phyloP scores from a whole-genome alignment of 176 grass and related monocot genomes.

The Eragrostis curvula region DNA sequence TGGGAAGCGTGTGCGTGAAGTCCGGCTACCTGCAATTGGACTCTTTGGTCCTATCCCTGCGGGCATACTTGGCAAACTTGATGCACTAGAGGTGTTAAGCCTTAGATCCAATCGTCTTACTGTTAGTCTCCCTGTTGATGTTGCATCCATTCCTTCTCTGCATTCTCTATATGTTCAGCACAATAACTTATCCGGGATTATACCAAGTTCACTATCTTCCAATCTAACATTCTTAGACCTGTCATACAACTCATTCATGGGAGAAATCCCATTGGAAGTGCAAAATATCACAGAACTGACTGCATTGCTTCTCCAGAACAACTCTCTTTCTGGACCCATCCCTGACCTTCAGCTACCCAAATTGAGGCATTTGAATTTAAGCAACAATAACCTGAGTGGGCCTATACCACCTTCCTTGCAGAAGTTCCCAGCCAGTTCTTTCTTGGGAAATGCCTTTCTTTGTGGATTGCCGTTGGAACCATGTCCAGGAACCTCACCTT shows the following conservation, averaged over 20 bases:
- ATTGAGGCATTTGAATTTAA: slow-evolving; percentile 77
- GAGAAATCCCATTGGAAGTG: slow-evolving; percentile 68
- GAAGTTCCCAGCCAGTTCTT: slow-evolving; percentile 71
- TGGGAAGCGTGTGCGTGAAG: slow-evolving; percentile 52
- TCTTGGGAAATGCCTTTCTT: slow-evolving; percentile 82
- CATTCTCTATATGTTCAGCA: slow-evolving; percentile 86
- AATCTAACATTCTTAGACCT: slow-evolving; percentile 81
- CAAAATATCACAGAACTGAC: slow-evolving; percentile 81
- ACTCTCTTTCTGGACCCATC: slow-evolving; percentile 84
- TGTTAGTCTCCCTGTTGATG: slow-evolving; percentile 67
- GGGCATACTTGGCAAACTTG: slow-evolving; percentile 78
- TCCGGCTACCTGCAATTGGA: slow-evolving; percentile 72
- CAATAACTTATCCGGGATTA: slow-evolving; percentile 81
- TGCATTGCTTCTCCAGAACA: slow-evolving; percentile 84
- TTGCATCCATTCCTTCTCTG: slow-evolving; percentile 81
- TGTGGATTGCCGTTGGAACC: slow-evolving; percentile 72
- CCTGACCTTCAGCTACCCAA: slow-evolving; percentile 69
- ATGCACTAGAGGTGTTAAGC: slow-evolving; percentile 83
- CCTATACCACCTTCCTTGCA: slow-evolving; percentile 76
- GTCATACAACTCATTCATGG: slow-evolving; percentile 79
- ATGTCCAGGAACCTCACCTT: slow-evolving; percentile 64
- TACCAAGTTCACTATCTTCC: slow-evolving; percentile 73
- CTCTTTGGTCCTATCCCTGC: slow-evolving; percentile 76
- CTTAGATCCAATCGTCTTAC: slow-evolving; percentile 89
- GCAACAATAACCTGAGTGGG: slow-evolving; percentile 92